phyloP scores from a whole-genome alignment of 2,329 filamentous ascomycete species.

The Colletotrichum magnum region DNA sequence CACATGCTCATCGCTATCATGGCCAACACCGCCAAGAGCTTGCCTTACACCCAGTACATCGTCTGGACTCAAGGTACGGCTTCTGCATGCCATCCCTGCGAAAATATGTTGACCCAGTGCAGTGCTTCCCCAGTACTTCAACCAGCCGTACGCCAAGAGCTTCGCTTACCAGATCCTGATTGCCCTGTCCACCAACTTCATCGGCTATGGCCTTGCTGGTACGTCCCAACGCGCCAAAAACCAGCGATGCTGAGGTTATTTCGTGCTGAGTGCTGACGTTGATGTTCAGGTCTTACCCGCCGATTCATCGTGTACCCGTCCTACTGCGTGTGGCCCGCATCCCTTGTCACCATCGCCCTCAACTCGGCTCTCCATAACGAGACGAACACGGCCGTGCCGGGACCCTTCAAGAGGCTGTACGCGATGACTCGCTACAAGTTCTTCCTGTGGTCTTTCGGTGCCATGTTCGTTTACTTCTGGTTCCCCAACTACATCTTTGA shows the following conservation, averaged over 20 bases:
- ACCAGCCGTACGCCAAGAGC: constrained; percentile 62
- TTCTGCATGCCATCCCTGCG: constrained; percentile 43
- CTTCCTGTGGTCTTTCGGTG: constrained; percentile 59
- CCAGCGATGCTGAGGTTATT: neutral
- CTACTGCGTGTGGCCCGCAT: constrained; percentile 68
- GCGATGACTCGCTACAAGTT: constrained; percentile 61
- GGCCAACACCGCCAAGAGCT: constrained; percentile 66
- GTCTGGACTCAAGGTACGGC: constrained; percentile 61
- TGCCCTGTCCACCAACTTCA: constrained; percentile 65
- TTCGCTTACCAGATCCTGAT: constrained; percentile 66
- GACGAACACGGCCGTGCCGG: constrained; percentile 54
- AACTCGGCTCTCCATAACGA: constrained; percentile 64
- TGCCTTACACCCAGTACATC: constrained; percentile 64
- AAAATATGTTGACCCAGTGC: neutral
- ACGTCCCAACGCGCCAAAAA: neutral
- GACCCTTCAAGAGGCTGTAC: constrained; percentile 58
- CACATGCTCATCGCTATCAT: constrained; percentile 72
- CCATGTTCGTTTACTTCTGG: constrained; percentile 69
- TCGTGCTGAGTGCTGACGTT: neutral
- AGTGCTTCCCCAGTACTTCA: constrained; percentile 62
- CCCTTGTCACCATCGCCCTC: constrained; percentile 64
- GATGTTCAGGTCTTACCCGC: constrained; percentile 50
- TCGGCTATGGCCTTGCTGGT: constrained; percentile 70
- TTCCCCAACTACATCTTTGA: constrained; percentile 67
- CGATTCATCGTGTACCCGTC: constrained; percentile 67